phyloP scores from a whole-genome alignment of 1,139 yeast genomes.

The Saccharomyces hybrid region DNA sequence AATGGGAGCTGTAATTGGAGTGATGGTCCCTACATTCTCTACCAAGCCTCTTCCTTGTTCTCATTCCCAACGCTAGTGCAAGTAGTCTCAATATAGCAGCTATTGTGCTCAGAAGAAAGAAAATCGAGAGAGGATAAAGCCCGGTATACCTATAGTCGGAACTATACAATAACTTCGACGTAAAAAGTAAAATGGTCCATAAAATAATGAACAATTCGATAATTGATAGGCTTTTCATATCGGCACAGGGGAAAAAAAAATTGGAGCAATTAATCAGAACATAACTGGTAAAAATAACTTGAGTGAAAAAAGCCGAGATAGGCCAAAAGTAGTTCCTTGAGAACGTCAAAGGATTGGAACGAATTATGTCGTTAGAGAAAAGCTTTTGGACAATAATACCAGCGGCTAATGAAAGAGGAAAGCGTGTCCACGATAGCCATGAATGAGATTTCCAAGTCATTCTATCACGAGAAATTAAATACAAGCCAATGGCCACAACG shows the following conservation, averaged over 20 bases:
- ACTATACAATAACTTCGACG: constrained; percentile 39
- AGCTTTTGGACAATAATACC: constrained; percentile 38
- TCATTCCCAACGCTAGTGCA: not conserved
- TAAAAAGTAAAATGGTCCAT: constrained; percentile 50
- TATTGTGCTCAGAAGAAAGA: constrained; percentile 45
- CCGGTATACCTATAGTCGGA: constrained; percentile 54
- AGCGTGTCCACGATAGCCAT: constrained; percentile 42
- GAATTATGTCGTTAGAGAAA: constrained; percentile 12
- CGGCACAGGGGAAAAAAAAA: constrained; percentile 52
- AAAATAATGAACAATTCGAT: constrained; percentile 47
- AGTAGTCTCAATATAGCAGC: constrained; percentile 35
- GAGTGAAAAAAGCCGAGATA: constrained; percentile 38
- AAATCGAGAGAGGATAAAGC: constrained; percentile 44
- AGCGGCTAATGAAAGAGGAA: constrained; percentile 47
- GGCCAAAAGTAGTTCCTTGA: constrained; percentile 51
- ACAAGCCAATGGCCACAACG: constrained; percentile 41
- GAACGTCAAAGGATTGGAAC: constrained; percentile 47
- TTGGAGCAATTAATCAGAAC: constrained; percentile 46
- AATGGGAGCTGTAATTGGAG: not conserved
- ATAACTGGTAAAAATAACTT: constrained; percentile 50
- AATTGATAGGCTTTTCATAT: constrained; percentile 60
- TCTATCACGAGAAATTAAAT: constrained; percentile 41
- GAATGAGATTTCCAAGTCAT: constrained; percentile 41
- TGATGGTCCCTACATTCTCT: not conserved
- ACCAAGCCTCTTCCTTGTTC: not conserved